Evolutionary conservation across 805 yeast species (phyloP).

Genomic region (Pichia manshurica): DNA sequence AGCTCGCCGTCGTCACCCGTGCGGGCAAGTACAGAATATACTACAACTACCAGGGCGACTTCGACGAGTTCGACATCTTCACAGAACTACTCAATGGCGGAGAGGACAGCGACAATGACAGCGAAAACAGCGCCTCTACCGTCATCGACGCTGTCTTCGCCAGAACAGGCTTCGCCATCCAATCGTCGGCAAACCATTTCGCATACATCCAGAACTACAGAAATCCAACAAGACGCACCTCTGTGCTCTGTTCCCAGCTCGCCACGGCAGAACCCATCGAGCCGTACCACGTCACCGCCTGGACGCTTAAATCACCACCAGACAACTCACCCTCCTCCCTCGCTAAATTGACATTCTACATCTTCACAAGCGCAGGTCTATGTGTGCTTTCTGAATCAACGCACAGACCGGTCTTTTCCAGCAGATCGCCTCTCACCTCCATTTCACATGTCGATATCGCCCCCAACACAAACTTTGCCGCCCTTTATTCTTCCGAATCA

Average conservation of each 20-base stretch:
- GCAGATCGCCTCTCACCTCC: neutral
- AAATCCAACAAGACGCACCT: neutral
- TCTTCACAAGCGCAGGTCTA: conserved; percentile 8
- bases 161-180: conserved; percentile 40
- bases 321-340: neutral
- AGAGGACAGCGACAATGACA: neutral
- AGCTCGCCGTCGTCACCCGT: conserved; percentile 49
- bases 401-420: neutral
- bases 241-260: neutral
- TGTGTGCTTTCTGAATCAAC: neutral
- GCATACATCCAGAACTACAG: conserved; percentile 29
- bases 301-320: conserved; percentile 1
- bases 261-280: conserved; percentile 23
- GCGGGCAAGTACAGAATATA: conserved; percentile 52
- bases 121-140: neutral
- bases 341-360: neutral
- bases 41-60: conserved; percentile 61
- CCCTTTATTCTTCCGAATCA: neutral
- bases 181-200: conserved; percentile 38
- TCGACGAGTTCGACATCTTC: conserved; percentile 43
- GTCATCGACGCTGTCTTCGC: conserved; percentile 30
- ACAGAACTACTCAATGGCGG: neutral
- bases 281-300: conserved; percentile 21
- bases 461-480: conserved; percentile 10
- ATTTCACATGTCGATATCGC: conserved; percentile 7